Conservation (phyloP, 108 stramenopile species). For the Fragilariopsis cylindrus region DNA sequence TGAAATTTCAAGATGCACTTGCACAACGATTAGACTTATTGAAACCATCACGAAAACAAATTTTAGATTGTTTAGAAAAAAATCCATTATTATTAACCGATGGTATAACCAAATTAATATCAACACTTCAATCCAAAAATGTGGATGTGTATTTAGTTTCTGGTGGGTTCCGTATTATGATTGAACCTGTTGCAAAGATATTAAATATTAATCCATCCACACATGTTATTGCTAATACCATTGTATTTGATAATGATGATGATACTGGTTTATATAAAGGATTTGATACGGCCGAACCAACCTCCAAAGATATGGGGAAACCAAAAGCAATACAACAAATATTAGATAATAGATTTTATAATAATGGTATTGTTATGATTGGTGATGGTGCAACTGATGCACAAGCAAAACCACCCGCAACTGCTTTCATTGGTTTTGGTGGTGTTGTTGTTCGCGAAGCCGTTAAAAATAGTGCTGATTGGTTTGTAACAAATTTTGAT, state of each 20-base stretch:
- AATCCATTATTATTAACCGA: constrained; percentile 82
- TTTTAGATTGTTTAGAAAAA: constrained; percentile 66
- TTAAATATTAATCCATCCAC: constrained; percentile 60
- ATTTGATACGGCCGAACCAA: constrained; percentile 92
- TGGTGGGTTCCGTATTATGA: constrained; percentile 98
- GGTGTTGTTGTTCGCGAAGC: constrained; percentile 87
- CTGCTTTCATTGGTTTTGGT: constrained; percentile 97
- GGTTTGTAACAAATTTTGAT: constrained; percentile 92
- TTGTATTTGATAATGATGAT: constrained; percentile 69
- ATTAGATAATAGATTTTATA: constrained; percentile 48
- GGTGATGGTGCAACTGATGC: constrained; percentile 99
- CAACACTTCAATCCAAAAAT: constrained; percentile 66
- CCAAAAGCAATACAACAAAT: constrained; percentile 80
- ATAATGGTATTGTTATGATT: constrained; percentile 90
- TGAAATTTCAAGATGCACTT: constrained; percentile 97
- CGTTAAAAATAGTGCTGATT: constrained; percentile 90
- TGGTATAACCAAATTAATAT: constrained; percentile 78
- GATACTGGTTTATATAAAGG: constrained; percentile 78
- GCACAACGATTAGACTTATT: constrained; percentile 88
- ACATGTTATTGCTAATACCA: constrained; percentile 93
- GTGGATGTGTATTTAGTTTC: constrained; percentile 93
- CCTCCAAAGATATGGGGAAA: constrained; percentile 93
- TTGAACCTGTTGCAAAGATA: constrained; percentile 88
- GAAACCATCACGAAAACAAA: constrained; percentile 63
- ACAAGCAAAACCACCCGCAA: constrained; percentile 97